Conservation (phyloP, 805 yeast genomes). For the Candida hungchunana region DNA sequence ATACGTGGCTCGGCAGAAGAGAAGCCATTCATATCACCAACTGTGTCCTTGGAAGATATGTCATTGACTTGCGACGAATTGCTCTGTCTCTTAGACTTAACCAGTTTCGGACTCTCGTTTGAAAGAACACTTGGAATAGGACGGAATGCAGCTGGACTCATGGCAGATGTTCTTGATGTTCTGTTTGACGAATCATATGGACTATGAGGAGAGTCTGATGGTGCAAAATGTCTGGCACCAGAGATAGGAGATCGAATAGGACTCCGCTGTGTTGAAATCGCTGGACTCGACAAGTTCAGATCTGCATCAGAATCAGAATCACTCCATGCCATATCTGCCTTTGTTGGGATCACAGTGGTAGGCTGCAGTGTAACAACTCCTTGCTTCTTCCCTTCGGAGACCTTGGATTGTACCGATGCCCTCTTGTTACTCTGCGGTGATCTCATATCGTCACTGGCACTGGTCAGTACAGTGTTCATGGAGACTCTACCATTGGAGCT, state of each 20-base stretch:
- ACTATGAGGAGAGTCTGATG: slow-evolving; percentile 1
- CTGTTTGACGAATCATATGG: slow-evolving; percentile 4
- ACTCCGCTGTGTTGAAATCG: no score
- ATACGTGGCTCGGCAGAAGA: slow-evolving; percentile 8
- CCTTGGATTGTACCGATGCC: slow-evolving; percentile 4
- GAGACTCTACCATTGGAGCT: slow-evolving; percentile 4
- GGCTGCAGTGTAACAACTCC: slow-evolving; percentile 45
- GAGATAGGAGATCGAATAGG: slow-evolving; percentile 2
- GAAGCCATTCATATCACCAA: slow-evolving; percentile 11
- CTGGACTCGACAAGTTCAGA: background rate
- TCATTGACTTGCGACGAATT: slow-evolving; percentile 6
- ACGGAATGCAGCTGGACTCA: slow-evolving; percentile 9
- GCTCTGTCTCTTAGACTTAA: slow-evolving; percentile 5
- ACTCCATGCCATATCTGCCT: slow-evolving; percentile 83
- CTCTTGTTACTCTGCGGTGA: slow-evolving; percentile 4
- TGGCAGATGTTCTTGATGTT: slow-evolving; percentile 5
- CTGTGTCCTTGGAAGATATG: slow-evolving; percentile 9
- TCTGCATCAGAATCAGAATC: slow-evolving; percentile 72
- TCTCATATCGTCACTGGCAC: slow-evolving; percentile 1
- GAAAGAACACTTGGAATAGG: slow-evolving; percentile 6
- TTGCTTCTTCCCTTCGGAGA: slow-evolving; percentile 10
- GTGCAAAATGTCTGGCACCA: background rate
- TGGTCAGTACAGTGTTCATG: slow-evolving; percentile 3
- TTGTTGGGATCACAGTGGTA: slow-evolving; percentile 75
- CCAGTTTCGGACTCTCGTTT: slow-evolving; percentile 9